A percentile compares a stretch with the other conserved stretches of the same genome.
Conservation (phyloP, 1,284 basidiomycete genomes). For the Cutaneotrichosporon cutaneum region DNA sequence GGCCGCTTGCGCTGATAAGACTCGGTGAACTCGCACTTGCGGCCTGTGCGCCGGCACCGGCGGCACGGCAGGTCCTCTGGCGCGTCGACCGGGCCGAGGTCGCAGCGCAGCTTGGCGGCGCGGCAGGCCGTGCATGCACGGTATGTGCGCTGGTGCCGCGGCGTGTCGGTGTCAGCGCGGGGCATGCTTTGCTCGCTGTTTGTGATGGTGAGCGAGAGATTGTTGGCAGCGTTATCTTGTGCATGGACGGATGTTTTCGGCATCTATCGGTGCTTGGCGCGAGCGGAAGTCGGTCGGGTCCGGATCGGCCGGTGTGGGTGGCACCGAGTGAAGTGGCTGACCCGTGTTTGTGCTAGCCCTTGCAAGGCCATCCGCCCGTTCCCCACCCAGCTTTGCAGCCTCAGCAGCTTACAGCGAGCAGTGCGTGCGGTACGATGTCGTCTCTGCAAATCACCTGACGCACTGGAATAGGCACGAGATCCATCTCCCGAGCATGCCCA, state of each 20-base stretch:
- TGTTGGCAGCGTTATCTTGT: background rate
- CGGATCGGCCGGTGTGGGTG: background rate
- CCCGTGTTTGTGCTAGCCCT: too few species aligned
- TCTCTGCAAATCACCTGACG: too few species aligned
- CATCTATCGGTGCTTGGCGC: slow-evolving; percentile 1
- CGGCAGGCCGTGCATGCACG: slow-evolving; percentile 11
- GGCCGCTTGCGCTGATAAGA: slow-evolving; percentile 10
- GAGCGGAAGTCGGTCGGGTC: background rate
- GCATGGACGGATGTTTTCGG: background rate
- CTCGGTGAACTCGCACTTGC: slow-evolving; percentile 22
- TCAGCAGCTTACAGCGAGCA: background rate
- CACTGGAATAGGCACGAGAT: too few species aligned
- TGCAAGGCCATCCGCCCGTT: too few species aligned
- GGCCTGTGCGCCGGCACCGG: slow-evolving; percentile 25
- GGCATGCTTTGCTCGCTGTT: background rate
- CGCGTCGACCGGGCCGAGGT: slow-evolving; percentile 17
- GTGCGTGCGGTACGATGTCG: too few species aligned
- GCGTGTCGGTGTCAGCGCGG: background rate
- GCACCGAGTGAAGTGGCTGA: too few species aligned
- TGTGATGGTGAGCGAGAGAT: background rate
- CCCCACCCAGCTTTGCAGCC: background rate
- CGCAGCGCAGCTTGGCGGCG: slow-evolving; percentile 15
- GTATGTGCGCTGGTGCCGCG: slow-evolving; percentile 11
- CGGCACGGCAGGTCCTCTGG: slow-evolving; percentile 19
- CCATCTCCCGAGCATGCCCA: background rate